Conservation (phyloP, 2,329 filamentous ascomycete genomes). For the Ophiostoma piceae region DNA sequence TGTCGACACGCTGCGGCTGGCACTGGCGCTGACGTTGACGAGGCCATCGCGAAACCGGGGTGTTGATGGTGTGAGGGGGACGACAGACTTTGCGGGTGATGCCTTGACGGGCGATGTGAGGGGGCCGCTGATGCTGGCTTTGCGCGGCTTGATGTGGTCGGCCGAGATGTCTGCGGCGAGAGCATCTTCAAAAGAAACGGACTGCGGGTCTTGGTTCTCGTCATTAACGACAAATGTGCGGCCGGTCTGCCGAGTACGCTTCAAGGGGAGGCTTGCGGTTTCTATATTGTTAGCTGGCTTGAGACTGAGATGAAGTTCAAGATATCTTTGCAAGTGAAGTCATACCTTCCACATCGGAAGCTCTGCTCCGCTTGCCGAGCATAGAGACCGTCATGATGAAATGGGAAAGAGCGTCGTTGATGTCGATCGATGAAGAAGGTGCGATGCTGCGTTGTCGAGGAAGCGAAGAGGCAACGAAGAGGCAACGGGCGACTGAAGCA, state of each 20-base stretch:
- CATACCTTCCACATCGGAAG: constrained; percentile 21
- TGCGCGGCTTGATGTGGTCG: constrained; percentile 6
- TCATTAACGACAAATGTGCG: constrained; percentile 50
- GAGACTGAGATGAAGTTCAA: neutral
- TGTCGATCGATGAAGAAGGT: neutral
- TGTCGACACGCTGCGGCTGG: constrained; percentile 15
- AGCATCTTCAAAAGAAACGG: constrained; percentile 37
- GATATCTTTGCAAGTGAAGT: neutral
- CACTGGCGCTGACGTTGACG: constrained; percentile 34
- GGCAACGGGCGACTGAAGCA: neutral
- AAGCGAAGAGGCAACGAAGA: neutral
- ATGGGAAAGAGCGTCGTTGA: neutral
- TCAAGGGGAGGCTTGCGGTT: constrained; percentile 36
- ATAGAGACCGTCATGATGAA: constrained; percentile 20
- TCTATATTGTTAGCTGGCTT: neutral
- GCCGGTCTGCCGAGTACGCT: constrained; percentile 44
- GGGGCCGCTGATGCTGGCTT: constrained; percentile 20
- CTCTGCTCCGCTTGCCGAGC: constrained; percentile 25
- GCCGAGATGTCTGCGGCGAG: constrained; percentile 31
- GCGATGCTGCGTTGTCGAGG: neutral
- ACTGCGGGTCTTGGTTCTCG: constrained; percentile 60
- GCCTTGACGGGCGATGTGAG: constrained; percentile 19
- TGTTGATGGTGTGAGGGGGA: constrained; percentile 63
- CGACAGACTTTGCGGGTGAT: constrained; percentile 29
- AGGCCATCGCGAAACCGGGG: constrained; percentile 72